A percentile compares a stretch with the other conserved stretches of the same genome.
These are phyloP conservation scores for Grammothele lineata DNA, from an alignment of 768 basidiomycete genomes.

Conservation along the genomic window DNA sequence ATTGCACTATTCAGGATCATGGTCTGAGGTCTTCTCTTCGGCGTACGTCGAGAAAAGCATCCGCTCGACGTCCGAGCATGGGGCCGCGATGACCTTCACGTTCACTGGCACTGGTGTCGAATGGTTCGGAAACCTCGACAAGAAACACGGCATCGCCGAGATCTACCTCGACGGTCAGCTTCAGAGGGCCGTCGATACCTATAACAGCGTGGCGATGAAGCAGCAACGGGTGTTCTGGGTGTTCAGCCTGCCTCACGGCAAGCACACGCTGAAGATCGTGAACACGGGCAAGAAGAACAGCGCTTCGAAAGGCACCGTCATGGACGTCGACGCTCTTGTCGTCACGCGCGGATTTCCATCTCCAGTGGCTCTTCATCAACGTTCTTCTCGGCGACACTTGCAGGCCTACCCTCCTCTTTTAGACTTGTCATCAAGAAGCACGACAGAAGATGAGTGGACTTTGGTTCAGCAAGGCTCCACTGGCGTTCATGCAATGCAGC, in stretches of 20 bases:
- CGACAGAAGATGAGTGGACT: slow-evolving; percentile 40
- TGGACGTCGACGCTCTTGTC: slow-evolving; percentile 65
- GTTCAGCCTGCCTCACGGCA: slow-evolving; percentile 44
- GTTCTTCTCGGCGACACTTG: neutral
- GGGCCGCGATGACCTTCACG: slow-evolving; percentile 49
- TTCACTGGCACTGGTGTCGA: slow-evolving; percentile 77
- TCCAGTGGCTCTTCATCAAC: neutral
- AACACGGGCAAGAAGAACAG: slow-evolving; percentile 44
- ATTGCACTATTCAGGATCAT: slow-evolving; percentile 57
- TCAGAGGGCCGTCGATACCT: slow-evolving; percentile 43
- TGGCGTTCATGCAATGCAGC: slow-evolving; percentile 77
- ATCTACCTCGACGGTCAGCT: slow-evolving; percentile 57
- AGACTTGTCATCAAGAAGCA: slow-evolving; percentile 8
- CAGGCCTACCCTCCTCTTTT: slow-evolving; percentile 17
- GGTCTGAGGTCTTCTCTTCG: slow-evolving; percentile 51
- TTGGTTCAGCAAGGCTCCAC: slow-evolving; percentile 63
- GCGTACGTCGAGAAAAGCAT: slow-evolving; percentile 48
- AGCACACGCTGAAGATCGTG: slow-evolving; percentile 62
- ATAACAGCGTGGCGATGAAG: slow-evolving; percentile 30
- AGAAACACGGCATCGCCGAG: slow-evolving; percentile 47
- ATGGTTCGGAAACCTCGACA: slow-evolving; percentile 65
- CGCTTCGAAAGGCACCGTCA: slow-evolving; percentile 29
- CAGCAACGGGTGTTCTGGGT: slow-evolving; percentile 67
- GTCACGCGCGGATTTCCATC: slow-evolving; percentile 42
- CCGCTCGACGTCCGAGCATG: slow-evolving; percentile 43